Base-by-base conservation (phyloP, 83 land plant species). In the Isoetes engelmannii region DNA sequence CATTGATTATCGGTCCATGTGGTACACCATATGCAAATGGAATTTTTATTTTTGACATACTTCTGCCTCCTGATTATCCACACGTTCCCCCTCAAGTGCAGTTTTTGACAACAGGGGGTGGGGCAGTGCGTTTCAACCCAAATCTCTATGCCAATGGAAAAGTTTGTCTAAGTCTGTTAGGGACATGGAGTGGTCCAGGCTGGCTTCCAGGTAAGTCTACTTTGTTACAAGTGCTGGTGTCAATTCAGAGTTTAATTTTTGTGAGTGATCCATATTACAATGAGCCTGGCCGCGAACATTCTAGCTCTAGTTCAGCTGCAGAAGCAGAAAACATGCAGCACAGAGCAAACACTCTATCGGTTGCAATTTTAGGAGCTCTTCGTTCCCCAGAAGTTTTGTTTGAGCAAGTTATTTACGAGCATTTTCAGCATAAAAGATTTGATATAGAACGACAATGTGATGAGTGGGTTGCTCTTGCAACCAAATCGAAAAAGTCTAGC, bases 171-270 rank as follows among this genome's bases (percentile, higher is more conserved):
- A 82, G 84, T 62, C 69, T 87, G 48, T 65, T 87, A 41, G 82
- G 80, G 44, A 84, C 90, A 47, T 84, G 89, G 89, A 45, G 18
- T 45, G 90, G 87, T 7, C 81, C 84, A 44, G 75, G 68, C 3
- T 84, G 90, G 87, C 59, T 69, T 12, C 82, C 90, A 5, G 47
- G 58, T 6, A 45, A 72, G 56, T 87, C 85, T 12, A 84, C 85
- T 7, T 77, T 87, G 41, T 61, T 84, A 10, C 90, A 87, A 75
- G 83, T 87, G 47, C 72, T 87, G 58, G 77, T 87, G 15, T 87
- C 90, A 4, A 80, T 87, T 48, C 90, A 87, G 45, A 80, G 73
- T 6, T 81, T 87, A 3, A 80, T 86, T 45, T 66, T 86, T 10
- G 83, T 81, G 17, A 78, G 68, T 45, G 76, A 83, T 55, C 90